Evolutionary conservation across 2,329 filamentous ascomycete genomes (phyloP), one percentile per base, ranked within the genome.

Genomic region (Fusarium incarnatum): DNA sequence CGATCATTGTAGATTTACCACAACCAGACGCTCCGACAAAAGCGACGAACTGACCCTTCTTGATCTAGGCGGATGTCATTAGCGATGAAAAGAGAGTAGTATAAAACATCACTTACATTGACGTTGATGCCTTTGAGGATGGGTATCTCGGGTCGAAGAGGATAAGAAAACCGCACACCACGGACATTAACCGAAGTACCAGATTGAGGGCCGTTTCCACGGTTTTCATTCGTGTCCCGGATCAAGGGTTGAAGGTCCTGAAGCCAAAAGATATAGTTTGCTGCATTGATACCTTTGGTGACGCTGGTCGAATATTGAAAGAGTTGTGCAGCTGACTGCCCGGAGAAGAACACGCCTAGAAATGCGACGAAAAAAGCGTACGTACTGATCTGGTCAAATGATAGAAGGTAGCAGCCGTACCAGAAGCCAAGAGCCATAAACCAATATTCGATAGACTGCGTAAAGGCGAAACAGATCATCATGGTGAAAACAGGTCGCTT

Each of bases 151-250:
- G 81, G 79, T 23, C 83, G 77, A 56, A 82, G 73, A 4, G 89
- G 89, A 67, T 92, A 93, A 4, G 87, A 83, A 75, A 93, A 92
- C 20, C 83, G 80, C 18, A 92, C 83, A 32, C 86, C 77, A 9
- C 83, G 80, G 63, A 91, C 83, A 16, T 82, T 79, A 4, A 90
- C 81, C 0, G 49, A 59, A 8, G 68, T 64, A 34, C 76, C 78
- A 2, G 76, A 70, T 18, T 76, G 76, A 2, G 83, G 83, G 0
- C 77, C 78, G 1, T 76, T 78, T 30, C 79, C 73, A 12, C 70
- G 68, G 72, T 85, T 85, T 30, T 81, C 74, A 3, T 75, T 70
- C 1, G 80, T 85, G 61, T 83, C 82, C 20, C 75, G 77, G 22
- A 84, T 82, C 5, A 71, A 81, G 0, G 80, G 78, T 59, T 84